phyloP scores from a whole-genome alignment of 805 yeast genomes.

The Diddensiella santjacobensis region DNA sequence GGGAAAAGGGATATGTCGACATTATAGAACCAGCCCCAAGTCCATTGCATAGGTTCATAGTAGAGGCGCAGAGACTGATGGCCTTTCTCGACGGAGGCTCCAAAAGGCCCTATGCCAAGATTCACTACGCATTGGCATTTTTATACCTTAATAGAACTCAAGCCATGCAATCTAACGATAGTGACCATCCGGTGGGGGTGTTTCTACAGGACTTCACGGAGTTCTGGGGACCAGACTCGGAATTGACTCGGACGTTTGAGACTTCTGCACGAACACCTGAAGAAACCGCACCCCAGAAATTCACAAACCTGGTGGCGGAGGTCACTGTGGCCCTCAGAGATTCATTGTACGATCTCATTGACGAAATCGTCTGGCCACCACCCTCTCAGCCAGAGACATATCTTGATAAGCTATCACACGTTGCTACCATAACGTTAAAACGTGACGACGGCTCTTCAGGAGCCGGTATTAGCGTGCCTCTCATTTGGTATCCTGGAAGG shows the following conservation, averaged over 20 bases:
- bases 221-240: constrained; percentile 18
- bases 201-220: constrained; percentile 14
- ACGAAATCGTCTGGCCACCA: constrained; percentile 24
- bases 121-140: constrained; percentile 10
- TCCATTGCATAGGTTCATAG: constrained; percentile 16
- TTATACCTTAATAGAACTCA: constrained; percentile 10
- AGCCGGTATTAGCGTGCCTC: constrained; percentile 20
- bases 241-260: constrained; percentile 11
- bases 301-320: constrained; percentile 18
- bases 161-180: neutral
- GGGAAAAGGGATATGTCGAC: constrained; percentile 23
- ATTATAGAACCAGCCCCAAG: constrained; percentile 7
- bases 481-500: constrained; percentile 24
- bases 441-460: constrained; percentile 27
- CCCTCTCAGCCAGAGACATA: constrained; percentile 14
- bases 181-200: constrained; percentile 20
- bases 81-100: constrained; percentile 32
- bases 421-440: constrained; percentile 21
- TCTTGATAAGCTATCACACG: constrained; percentile 22
- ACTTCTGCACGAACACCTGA: constrained; percentile 14
- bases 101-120: constrained; percentile 23
- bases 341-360: constrained; percentile 22
- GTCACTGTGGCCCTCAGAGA: constrained; percentile 20
- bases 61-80: constrained; percentile 30
- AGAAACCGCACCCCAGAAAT: constrained; percentile 10